Evolutionary conservation across 2,329 filamentous ascomycete genomes (phyloP), one percentile per base, ranked within the genome.

Genomic region (Stenocarpella maydis): DNA sequence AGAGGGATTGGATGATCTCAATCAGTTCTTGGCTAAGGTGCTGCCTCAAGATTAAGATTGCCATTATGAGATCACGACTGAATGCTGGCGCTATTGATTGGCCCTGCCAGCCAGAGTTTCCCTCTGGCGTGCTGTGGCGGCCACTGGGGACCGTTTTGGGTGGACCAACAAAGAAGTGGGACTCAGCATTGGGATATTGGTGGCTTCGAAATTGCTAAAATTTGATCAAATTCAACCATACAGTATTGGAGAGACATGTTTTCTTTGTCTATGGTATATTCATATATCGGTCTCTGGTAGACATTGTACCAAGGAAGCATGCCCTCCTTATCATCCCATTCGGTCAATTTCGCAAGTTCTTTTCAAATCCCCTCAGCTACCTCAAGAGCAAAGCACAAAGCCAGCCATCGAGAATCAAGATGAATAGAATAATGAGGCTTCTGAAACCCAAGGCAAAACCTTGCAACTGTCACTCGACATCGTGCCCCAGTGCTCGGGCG

Each of bases 1-100:
- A 0, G 53, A 72, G 1, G 83, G 83, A 0, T 78, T 83, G 45
- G 82, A 84, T 68, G 82, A 85, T 69, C 77, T 77, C 0, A 75
- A 78, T 9, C 71, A 70, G 2, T 83, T 82, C 68, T 64, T 84
- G 24, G 71, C 69, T 10, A 69, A 64, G 55, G 68, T 64, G 9
- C 55, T 70, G 4, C 14, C 28, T 19, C 43, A 28, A 21, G n/a
- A 47, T 34, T 53, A 52, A 37, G 34, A 37, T 34, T 34, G 4
- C 31, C 31, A 34, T 34, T 34, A 4, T 34, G 9, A 4, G 31
- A 4, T 9, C 4, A 34, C 31, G 4, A 34, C n/a, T 34, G 31
- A 9, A 34, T 9, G 6, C 55, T 70, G n/a, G n/a, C 4, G 6
- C 21, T 19, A 31, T 19, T 10, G n/a, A 47, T 34, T 53, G 41